Conservation (phyloP, 1,284 basidiomycete species). For the Ceraceosorus guamensis region DNA sequence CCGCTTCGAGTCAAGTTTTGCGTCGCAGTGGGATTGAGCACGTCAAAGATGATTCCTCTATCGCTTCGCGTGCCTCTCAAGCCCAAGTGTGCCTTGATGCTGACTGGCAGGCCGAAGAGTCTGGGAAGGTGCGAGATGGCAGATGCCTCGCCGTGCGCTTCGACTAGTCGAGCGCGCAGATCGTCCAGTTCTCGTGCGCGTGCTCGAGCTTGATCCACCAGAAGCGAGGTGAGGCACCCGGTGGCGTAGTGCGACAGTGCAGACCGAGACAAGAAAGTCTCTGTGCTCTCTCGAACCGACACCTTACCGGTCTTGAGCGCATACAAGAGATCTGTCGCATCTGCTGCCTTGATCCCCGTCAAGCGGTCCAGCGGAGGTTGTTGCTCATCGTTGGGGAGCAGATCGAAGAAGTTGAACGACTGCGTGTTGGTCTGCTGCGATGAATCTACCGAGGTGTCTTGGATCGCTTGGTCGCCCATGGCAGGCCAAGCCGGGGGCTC, state of each 20-base stretch:
- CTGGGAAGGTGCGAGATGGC: conserved; percentile 7
- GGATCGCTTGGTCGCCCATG: no score
- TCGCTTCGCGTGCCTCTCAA: conserved; percentile 20
- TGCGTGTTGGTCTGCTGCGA: no score
- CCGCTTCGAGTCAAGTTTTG: conserved; percentile 8
- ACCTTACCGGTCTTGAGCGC: background rate
- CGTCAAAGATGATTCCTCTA: conserved; percentile 30
- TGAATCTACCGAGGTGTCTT: no score
- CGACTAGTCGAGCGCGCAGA: conserved; percentile 6
- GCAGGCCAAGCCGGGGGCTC: no score
- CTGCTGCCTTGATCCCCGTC: background rate
- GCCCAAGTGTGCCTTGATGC: conserved; percentile 26
- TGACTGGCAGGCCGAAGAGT: conserved; percentile 28
- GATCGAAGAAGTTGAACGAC: no score
- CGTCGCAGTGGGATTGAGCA: conserved; percentile 13
- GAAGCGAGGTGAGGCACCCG: conserved; percentile 23
- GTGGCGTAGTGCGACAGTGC: conserved; percentile 25
- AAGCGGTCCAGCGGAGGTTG: no score
- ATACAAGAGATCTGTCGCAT: background rate
- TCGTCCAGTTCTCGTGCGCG: conserved; percentile 17
- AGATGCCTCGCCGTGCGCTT: background rate
- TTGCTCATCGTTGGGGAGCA: no score
- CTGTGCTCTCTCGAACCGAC: conserved; percentile 1
- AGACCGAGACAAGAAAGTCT: conserved; percentile 15
- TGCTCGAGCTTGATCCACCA: conserved; percentile 10